Evolutionary conservation across 2,329 filamentous ascomycete species (phyloP), one percentile per base, ranked within the genome.

Genomic region (Curvularia verruculosa): DNA sequence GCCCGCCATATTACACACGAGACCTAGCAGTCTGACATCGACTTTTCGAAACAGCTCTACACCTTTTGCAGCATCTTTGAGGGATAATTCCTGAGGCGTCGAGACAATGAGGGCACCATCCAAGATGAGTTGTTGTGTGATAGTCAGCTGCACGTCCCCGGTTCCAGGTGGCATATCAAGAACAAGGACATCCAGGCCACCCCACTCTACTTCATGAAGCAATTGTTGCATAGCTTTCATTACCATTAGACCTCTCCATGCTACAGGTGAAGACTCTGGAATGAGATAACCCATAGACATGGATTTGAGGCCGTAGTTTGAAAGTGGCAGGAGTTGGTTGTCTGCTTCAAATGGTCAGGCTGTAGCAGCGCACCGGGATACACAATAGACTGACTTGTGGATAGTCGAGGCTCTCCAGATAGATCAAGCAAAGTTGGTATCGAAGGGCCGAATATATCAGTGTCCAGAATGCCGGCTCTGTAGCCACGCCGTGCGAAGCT

Each of bases 211-310:
- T 66, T 96, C 92, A 74, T 97, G 94, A 7, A 99, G 84, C 5
- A 99, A 86, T 73, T 99, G 95, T 66, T 97, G 93, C 63, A 99
- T 84, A 0, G 95, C 95, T 73, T 98, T 99, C 84, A 96, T 96
- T 13, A 98, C 91, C 93, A 99, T 97, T 2, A 96, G 84, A 0
- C 95, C 95, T 49, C 95, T 87, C 95, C 95, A 99, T 29, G 95
- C 93, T 15, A 99, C 89, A 0, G 93, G 91, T 5, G 91, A 89
- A 10, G 87, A 84, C 63, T 92, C 88, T 19, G 85, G 86, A 1
- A 96, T 87, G 0, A 99, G 84, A 64, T 96, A 98, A 48, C 95
- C 95, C 91, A 99, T 98, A 0, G 93, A 97, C 95, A 99, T 99
- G 52, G 92, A 96, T 78, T 96, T 96, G 54, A 99, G 85, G 39